phyloP scores from a whole-genome alignment of 1,139 yeast genomes.

The Yamadazyma diddensiae region DNA sequence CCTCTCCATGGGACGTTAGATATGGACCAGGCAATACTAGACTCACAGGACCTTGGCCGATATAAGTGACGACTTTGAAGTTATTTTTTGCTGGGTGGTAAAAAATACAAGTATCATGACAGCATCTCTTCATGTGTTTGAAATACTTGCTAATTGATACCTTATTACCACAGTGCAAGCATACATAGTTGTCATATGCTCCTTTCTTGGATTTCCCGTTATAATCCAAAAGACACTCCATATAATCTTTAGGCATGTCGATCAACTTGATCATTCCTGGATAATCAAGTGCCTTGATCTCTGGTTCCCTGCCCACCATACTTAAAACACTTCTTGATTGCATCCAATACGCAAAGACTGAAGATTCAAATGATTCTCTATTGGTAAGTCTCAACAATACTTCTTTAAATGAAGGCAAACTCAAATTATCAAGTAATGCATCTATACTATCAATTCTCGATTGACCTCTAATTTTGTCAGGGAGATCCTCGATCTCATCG shows the following conservation, averaged over 20 bases:
- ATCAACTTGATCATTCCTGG: slow-evolving; percentile 42
- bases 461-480: slow-evolving; percentile 18
- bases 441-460: slow-evolving; percentile 18
- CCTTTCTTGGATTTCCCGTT: slow-evolving; percentile 16
- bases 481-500: slow-evolving; percentile 18
- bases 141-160: slow-evolving; percentile 16
- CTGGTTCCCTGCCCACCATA: no score
- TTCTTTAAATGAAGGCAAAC: slow-evolving; percentile 12
- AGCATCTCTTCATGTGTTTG: slow-evolving; percentile 27
- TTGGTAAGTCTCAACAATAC: slow-evolving; percentile 5
- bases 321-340: not conserved
- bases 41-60: slow-evolving; percentile 27
- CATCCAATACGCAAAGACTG: not conserved
- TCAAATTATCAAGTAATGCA: slow-evolving; percentile 11
- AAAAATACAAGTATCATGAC: slow-evolving; percentile 35
- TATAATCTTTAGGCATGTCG: slow-evolving; percentile 35
- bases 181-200: slow-evolving; percentile 25
- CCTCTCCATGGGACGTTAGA: slow-evolving; percentile 70
- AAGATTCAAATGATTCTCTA: not conserved
- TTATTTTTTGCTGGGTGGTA: slow-evolving; percentile 40
- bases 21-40: slow-evolving; percentile 58
- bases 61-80: slow-evolving; percentile 36
- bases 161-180: slow-evolving; percentile 32
- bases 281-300: slow-evolving; percentile 30
- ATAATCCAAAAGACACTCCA: slow-evolving; percentile 26